These are phyloP conservation scores for Myriosclerotinia curreyana DNA, from an alignment of 2,329 filamentous ascomycete species.

Conservation along the genomic window DNA sequence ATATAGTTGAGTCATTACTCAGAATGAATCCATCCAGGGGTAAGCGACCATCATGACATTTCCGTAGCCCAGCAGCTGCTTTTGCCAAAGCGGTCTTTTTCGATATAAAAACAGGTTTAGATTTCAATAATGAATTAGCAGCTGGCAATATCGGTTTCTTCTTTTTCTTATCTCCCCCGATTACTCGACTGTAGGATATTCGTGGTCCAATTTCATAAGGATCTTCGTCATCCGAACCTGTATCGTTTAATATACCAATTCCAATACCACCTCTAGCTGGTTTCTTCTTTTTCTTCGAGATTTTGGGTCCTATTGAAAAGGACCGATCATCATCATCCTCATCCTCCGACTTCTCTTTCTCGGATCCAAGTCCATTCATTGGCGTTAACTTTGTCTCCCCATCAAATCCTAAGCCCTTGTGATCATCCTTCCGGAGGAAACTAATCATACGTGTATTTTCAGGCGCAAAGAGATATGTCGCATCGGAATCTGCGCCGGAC, in stretches of 20 bases:
- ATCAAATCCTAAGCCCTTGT: constrained; percentile 66
- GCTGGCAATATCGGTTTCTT: constrained; percentile 57
- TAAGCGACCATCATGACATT: constrained; percentile 79
- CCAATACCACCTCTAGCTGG: constrained; percentile 68
- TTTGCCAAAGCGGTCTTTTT: constrained; percentile 54
- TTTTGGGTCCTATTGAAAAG: constrained; percentile 28
- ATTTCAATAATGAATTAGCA: constrained; percentile 61
- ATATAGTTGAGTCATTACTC: constrained; percentile 50
- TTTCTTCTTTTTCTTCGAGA: constrained; percentile 49
- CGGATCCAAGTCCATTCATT: constrained; percentile 33
- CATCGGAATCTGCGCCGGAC: constrained; percentile 40
- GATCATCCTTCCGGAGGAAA: constrained; percentile 63
- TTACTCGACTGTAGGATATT: constrained; percentile 79
- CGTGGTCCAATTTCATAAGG: constrained; percentile 88
- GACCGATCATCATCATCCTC: constrained; percentile 44
- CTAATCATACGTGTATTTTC: constrained; percentile 69
- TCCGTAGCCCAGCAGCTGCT: constrained; percentile 51
- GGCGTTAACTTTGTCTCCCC: constrained; percentile 54
- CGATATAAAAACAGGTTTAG: constrained; percentile 72
- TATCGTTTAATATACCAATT: constrained; percentile 86
- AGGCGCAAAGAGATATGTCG: constrained; percentile 76
- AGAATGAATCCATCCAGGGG: constrained; percentile 80
- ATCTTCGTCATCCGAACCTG: constrained; percentile 91
- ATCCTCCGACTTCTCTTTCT: constrained; percentile 44
- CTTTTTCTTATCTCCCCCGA: constrained; percentile 81